phyloP scores from a whole-genome alignment of 768 basidiomycete species.

The Naganishia randhawae region DNA sequence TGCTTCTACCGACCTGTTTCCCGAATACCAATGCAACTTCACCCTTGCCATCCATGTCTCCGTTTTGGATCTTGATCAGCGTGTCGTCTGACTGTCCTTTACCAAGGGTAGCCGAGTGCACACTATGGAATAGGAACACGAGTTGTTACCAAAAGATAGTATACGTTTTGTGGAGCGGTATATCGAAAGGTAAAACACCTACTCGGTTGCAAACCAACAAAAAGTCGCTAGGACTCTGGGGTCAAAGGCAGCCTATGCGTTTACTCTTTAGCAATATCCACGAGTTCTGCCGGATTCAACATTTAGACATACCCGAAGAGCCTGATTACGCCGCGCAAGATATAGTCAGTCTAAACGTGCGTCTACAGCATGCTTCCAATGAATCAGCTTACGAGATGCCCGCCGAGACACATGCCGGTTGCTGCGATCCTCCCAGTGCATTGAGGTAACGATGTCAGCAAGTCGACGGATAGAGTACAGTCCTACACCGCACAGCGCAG shows the following conservation, averaged over 20 bases:
- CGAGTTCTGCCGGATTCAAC: background rate
- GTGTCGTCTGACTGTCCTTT: constrained; percentile 77
- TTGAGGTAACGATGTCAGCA: constrained; percentile 66
- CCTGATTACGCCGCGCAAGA: constrained; percentile 25
- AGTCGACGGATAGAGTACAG: constrained; percentile 69
- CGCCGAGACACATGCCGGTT: constrained; percentile 43
- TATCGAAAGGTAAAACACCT: constrained; percentile 16
- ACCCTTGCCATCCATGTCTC: constrained; percentile 72
- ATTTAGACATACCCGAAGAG: constrained; percentile 35
- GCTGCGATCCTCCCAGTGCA: constrained; percentile 85
- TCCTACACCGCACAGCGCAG: constrained; percentile 58
- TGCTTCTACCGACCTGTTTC: constrained; percentile 62
- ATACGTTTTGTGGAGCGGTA: background rate
- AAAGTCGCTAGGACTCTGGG: constrained; percentile 73
- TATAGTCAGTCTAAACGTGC: background rate
- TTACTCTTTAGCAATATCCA: background rate
- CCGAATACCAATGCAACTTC: constrained; percentile 96
- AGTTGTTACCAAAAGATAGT: background rate
- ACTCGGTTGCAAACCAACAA: constrained; percentile 93
- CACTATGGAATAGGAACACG: constrained; percentile 33
- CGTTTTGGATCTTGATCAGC: constrained; percentile 66
- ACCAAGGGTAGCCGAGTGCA: constrained; percentile 82
- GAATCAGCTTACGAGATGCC: constrained; percentile 36
- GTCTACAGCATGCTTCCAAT: background rate
- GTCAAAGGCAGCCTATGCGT: constrained; percentile 76